Evolutionary conservation across 2,329 filamentous ascomycete genomes (phyloP).

Genomic region (Biscogniauxia mediterranea): DNA sequence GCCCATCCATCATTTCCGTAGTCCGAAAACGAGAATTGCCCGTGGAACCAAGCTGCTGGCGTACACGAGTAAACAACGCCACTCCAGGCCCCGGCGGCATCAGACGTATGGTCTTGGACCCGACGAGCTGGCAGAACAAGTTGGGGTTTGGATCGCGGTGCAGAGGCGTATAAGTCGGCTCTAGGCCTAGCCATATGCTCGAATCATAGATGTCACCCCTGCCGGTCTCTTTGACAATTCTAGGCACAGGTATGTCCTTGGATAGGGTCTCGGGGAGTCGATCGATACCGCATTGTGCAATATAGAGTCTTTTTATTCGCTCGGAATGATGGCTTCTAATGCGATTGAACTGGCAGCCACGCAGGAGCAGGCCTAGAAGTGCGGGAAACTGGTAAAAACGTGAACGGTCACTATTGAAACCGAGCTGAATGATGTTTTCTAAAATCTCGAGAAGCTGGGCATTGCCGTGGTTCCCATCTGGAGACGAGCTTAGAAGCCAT

Average conservation of each 20-base stretch:
- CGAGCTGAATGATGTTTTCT: slow-evolving; percentile 23
- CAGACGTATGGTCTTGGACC: slow-evolving; percentile 71
- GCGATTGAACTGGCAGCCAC: slow-evolving; percentile 50
- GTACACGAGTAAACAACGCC: slow-evolving; percentile 58
- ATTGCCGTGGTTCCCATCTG: background rate
- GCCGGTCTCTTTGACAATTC: slow-evolving; percentile 60
- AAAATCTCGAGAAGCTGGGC: slow-evolving; percentile 20
- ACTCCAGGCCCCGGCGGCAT: slow-evolving; percentile 64
- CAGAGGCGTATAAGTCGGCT: slow-evolving; percentile 85
- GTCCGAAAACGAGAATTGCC: slow-evolving; percentile 61
- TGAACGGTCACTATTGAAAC: slow-evolving; percentile 16
- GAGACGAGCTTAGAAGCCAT: slow-evolving; percentile 19
- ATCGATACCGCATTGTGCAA: slow-evolving; percentile 75
- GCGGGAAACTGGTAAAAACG: slow-evolving; percentile 58
- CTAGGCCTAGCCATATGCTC: slow-evolving; percentile 83
- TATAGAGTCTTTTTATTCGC: slow-evolving; percentile 60
- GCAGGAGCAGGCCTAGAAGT: slow-evolving; percentile 63
- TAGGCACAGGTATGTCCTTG: slow-evolving; percentile 66
- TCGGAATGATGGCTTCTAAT: slow-evolving; percentile 8
- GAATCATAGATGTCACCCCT: slow-evolving; percentile 83
- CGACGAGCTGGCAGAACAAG: slow-evolving; percentile 78
- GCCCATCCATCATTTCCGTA: slow-evolving; percentile 87
- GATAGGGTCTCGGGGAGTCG: slow-evolving; percentile 64
- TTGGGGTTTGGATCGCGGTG: slow-evolving; percentile 96
- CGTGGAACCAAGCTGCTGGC: slow-evolving; percentile 37